Conservation (phyloP, 495 filamentous ascomycete species). For the Hapsidospora chrysogenum region DNA sequence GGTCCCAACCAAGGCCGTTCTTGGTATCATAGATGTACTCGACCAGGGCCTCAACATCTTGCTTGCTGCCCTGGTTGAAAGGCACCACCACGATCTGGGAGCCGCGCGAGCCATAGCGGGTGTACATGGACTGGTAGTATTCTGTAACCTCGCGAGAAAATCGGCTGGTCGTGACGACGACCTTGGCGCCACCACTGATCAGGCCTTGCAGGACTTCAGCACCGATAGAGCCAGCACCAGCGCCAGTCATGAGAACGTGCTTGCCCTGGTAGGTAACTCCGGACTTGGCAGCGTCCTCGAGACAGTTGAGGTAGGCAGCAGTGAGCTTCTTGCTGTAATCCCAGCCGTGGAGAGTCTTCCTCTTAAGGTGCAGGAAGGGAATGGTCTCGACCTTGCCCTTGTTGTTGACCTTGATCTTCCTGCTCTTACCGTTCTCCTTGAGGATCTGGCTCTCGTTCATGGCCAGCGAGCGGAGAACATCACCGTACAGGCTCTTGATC, state of each 20-base stretch:
- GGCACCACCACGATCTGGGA: slow-evolving; percentile 95
- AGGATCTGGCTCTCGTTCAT: slow-evolving; percentile 99
- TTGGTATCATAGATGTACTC: slow-evolving; percentile 96
- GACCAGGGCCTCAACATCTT: slow-evolving; percentile 85
- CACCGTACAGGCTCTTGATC: slow-evolving; percentile 85
- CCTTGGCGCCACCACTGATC: slow-evolving; percentile 90
- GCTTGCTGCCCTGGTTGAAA: slow-evolving; percentile 97
- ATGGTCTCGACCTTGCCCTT: slow-evolving; percentile 91
- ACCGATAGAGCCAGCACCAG: slow-evolving; percentile 93
- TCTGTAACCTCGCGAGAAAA: slow-evolving; percentile 97
- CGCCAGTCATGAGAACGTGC: slow-evolving; percentile 96
- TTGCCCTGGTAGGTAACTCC: slow-evolving; percentile 89
- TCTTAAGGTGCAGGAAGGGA: slow-evolving; percentile 92
- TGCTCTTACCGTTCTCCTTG: slow-evolving; percentile 46
- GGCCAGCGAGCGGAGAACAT: slow-evolving; percentile 76
- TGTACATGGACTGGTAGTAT: slow-evolving; percentile 98
- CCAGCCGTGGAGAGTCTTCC: slow-evolving; percentile 89
- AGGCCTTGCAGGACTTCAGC: slow-evolving; percentile 96
- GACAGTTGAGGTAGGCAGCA: slow-evolving; percentile 73
- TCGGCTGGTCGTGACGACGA: slow-evolving; percentile 87
- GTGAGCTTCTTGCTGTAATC: slow-evolving; percentile 98
- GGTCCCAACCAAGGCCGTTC: slow-evolving; percentile 92
- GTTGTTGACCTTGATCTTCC: slow-evolving; percentile 47
- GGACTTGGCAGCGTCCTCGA: slow-evolving; percentile 71
- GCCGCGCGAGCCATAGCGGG: slow-evolving; percentile 78